A percentile compares a stretch with the other conserved stretches of the same genome.
Evolutionary conservation across 768 basidiomycete genomes (phyloP).

Genomic region (Pulveroboletus sp.): DNA sequence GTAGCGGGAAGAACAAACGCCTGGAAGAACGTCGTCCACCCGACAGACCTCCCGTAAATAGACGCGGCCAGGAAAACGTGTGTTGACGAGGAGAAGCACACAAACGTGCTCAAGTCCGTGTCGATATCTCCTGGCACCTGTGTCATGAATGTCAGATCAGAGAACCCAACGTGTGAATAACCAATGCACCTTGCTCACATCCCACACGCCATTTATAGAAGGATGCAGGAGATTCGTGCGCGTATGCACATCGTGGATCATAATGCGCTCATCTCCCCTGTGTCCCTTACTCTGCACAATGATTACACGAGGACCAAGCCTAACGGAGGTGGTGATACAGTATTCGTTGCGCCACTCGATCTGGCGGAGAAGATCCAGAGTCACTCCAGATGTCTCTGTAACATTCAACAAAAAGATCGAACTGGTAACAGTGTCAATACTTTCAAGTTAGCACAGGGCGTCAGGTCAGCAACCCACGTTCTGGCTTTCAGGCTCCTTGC

Average conservation of each 20-base stretch:
- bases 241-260: conserved; percentile 13
- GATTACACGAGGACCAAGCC: conserved; percentile 15
- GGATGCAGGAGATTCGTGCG: conserved; percentile 1
- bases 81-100: conserved; percentile 17
- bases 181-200: conserved; percentile 3
- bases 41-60: neutral
- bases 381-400: neutral
- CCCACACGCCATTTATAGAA: neutral
- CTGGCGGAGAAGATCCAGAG: conserved; percentile 13
- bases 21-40: conserved; percentile 10
- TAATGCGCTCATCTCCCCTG: neutral
- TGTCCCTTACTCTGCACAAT: neutral
- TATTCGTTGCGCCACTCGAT: neutral
- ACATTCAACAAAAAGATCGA: conserved; percentile 1
- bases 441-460: too few relatives aligned
- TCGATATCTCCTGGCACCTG: too few relatives aligned
- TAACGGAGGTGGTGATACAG: neutral
- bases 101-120: neutral
- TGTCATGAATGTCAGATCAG: neutral
- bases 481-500: neutral
- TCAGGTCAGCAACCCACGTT: too few relatives aligned
- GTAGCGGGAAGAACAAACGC: conserved; percentile 9
- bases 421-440: neutral
- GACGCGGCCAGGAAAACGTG: conserved; percentile 15
- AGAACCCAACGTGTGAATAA: neutral